Base-by-base conservation (phyloP, 768 basidiomycete genomes). In the Lyophyllum atratum region DNA sequence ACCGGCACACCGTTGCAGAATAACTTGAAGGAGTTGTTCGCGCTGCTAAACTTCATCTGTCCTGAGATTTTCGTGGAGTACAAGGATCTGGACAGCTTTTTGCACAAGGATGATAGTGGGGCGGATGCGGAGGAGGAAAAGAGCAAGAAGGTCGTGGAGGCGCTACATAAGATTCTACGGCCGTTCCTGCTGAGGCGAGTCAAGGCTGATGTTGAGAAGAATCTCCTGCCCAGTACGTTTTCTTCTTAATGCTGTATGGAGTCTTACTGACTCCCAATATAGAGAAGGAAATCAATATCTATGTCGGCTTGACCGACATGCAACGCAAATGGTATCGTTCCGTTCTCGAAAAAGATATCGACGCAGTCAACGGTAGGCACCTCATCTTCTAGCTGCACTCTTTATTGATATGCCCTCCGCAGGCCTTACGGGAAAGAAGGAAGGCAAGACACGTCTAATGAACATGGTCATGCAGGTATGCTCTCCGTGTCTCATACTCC, bases 221-320 rank as follows among this genome's bases (percentile, higher is more conserved):
- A 85, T 57, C 79, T 98, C 43, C 70, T 98, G 59, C 97, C 96
- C 1, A 98, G 92, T 90, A 70, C 52, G 83, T 66, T 10, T 26
- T 64, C 60, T 24, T 37, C 1, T 25, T 48, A 14, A 34, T 33
- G 24, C 1, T 11, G 6, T 5, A 6, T 10, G 29, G 22, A 17
- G 15, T 10, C 21, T 51, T 49, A 6, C 54, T 67, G 17, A 62
- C 17, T 46, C 49, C 17, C 25, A 15, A 25, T 49, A 49, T 63
- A 93, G 91, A 98, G 76, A 98, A 98, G 77, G 97, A 98, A 67
- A 95, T 98, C 70, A 99, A 98, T 66, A 93, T 98, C 43, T 99
- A 98, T 56, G 91, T 99, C 49, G 95, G 95, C 49, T 83, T 98
- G 57, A 90, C 94, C 7, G 95, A 97, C 22, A 95, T 99, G 93